These are phyloP conservation scores for Terfezia boudieri DNA, from an alignment of 495 filamentous ascomycete species.

Conservation along the genomic window DNA sequence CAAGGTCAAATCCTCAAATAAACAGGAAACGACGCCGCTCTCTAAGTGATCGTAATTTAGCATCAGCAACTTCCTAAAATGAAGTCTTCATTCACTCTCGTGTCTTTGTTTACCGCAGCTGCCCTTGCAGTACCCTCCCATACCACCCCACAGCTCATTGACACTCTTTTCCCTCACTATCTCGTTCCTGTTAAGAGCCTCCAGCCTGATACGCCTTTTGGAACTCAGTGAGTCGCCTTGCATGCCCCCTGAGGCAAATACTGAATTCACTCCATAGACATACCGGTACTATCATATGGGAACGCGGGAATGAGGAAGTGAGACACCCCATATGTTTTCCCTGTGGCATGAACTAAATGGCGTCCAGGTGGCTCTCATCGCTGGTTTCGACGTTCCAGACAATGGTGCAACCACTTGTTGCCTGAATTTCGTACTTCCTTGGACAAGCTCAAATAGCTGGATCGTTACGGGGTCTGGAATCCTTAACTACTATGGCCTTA, in stretches of 20 bases:
- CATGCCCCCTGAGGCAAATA: no score
- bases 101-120: no score
- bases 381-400: constrained; percentile 5
- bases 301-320: no score
- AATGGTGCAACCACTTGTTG: constrained; percentile 3
- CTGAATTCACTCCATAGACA: not conserved
- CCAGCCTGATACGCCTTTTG: constrained; percentile 2
- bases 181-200: constrained; percentile 2
- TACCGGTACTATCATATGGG: constrained; percentile 1
- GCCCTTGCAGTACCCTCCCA: no score
- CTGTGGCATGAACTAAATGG: no score
- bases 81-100: no score
- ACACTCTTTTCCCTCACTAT: constrained; percentile 7
- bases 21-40: no score
- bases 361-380: constrained; percentile 1
- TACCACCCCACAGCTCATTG: not conserved
- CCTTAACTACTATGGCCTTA: constrained; percentile 5
- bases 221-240: constrained; percentile 3
- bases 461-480: constrained; percentile 4
- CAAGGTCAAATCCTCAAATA: no score
- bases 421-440: constrained; percentile 4
- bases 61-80: no score
- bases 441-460: not conserved
- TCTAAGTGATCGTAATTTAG: no score
- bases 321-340: no score